These are phyloP conservation scores for Smittium culicis DNA, from an alignment of 371 early-diverging fungal genomes.

Conservation along the genomic window DNA sequence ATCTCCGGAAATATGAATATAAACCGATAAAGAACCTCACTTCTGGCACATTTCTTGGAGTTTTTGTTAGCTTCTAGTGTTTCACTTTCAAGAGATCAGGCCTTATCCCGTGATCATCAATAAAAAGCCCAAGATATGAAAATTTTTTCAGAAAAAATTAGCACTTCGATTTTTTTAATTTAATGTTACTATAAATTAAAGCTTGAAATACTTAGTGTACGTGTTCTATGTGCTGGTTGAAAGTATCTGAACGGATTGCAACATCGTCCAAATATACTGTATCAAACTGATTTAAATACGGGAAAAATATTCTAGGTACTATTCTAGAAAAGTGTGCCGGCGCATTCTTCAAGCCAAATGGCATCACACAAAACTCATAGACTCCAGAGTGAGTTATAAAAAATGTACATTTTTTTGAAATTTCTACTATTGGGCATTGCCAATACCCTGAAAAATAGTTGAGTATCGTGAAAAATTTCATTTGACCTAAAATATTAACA, in stretches of 20 bases:
- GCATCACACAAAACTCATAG: neutral
- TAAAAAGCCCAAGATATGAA: neutral
- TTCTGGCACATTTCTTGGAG: neutral
- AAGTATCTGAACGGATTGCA: neutral
- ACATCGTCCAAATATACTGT: constrained; percentile 2
- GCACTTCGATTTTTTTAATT: neutral
- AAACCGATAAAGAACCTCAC: neutral
- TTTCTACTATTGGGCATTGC: constrained; percentile 2
- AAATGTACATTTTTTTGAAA: constrained; percentile 38
- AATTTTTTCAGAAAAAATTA: neutral
- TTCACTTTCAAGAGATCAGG: neutral
- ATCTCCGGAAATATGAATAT: neutral
- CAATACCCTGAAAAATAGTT: neutral
- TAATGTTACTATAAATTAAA: neutral
- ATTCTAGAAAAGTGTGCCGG: neutral
- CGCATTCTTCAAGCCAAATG: constrained; percentile 2
- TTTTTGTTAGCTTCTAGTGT: neutral
- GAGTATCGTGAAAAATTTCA: neutral
- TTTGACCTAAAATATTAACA: neutral
- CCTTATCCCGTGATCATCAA: neutral
- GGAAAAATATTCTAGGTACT: neutral
- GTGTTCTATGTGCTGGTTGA: neutral
- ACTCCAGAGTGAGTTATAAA: neutral
- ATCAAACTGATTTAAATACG: neutral
- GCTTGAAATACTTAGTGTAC: neutral